Percentiles rank a stretch among this genome's conserved stretches.
Evolutionary conservation across 768 basidiomycete genomes (phyloP).

Genomic region (Tricholoma terreum): DNA sequence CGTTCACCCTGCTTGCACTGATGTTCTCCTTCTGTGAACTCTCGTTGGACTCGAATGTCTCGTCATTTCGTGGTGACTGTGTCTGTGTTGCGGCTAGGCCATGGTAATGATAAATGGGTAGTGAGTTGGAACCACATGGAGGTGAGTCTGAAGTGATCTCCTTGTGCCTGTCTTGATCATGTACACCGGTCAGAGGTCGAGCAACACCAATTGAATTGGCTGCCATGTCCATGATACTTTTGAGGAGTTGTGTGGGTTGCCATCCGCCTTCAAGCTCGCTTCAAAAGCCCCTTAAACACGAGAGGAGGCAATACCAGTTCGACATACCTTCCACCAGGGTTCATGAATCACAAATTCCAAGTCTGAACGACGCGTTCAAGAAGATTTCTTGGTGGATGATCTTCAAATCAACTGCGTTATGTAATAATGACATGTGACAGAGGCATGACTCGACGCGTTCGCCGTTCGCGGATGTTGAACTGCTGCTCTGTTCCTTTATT

Average conservation of each 20-base stretch:
- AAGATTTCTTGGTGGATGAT: background rate
- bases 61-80: slow-evolving; percentile 38
- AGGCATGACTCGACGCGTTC: background rate
- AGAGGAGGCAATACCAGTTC: slow-evolving; percentile 6
- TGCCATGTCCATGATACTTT: slow-evolving; percentile 38
- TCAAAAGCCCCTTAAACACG: slow-evolving; percentile 7
- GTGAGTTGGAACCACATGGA: slow-evolving; percentile 30
- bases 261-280: slow-evolving; percentile 44
- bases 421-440: background rate
- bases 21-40: slow-evolving; percentile 58
- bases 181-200: slow-evolving; percentile 14
- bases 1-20: slow-evolving; percentile 8
- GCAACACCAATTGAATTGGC: slow-evolving; percentile 12
- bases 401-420: background rate
- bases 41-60: slow-evolving; percentile 30
- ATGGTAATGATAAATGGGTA: slow-evolving; percentile 54
- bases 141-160: slow-evolving; percentile 39
- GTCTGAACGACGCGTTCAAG: slow-evolving; percentile 6
- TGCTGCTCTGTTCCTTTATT: background rate
- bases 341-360: slow-evolving; percentile 26
- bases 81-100: slow-evolving; percentile 56
- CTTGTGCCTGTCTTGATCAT: slow-evolving; percentile 24
- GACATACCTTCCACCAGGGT: slow-evolving; percentile 36
- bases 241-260: slow-evolving; percentile 55
- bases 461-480: background rate